Evolutionary conservation across 73 alveolate genomes (phyloP).

Genomic region (Paramecium sonneborni): DNA sequence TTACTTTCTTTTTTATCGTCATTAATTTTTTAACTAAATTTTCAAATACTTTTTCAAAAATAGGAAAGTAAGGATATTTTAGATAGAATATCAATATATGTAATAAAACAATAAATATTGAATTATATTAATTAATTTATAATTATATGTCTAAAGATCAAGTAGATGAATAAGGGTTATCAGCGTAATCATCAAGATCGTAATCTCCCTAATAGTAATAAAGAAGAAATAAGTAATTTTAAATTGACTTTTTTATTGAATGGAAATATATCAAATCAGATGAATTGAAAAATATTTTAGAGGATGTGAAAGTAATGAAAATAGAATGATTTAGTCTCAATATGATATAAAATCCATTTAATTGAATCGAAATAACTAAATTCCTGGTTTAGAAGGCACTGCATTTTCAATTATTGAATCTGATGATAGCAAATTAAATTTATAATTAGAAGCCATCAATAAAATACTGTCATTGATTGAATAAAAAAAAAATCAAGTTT

Average conservation of each 20-base stretch:
- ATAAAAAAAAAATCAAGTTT: background rate
- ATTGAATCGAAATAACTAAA: background rate
- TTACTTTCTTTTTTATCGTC: no score
- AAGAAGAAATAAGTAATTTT: background rate
- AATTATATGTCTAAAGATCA: background rate
- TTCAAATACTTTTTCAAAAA: background rate
- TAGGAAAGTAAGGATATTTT: background rate
- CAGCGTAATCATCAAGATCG: background rate
- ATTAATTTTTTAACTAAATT: background rate
- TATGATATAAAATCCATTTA: background rate
- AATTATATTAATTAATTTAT: background rate
- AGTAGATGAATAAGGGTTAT: background rate
- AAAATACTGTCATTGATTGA: constrained; percentile 3
- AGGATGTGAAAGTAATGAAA: background rate
- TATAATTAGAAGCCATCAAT: background rate
- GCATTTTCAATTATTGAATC: background rate
- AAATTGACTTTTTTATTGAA: constrained; percentile 26
- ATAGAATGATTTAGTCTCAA: background rate
- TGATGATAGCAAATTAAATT: background rate
- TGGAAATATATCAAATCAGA: background rate
- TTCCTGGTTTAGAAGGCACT: constrained; percentile 9
- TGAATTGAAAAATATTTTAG: background rate
- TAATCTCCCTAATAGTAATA: background rate
- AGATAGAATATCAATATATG: no score
- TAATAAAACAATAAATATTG: background rate